Base-by-base conservation (phyloP, 2,329 filamentous ascomycete genomes). In the Raffaelea ambrosiae region DNA sequence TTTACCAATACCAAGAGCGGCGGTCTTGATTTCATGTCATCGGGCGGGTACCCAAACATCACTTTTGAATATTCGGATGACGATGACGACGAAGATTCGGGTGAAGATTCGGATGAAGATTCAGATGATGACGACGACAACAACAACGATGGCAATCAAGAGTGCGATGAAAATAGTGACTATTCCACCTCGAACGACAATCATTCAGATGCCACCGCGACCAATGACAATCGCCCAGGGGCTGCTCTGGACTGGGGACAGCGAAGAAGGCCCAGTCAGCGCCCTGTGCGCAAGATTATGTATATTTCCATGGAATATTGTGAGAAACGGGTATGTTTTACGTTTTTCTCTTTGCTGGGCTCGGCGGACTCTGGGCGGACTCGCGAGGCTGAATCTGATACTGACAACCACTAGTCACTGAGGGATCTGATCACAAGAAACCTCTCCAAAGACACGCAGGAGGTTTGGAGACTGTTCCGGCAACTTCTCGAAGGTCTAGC, bases 271-370 rank as follows among this genome's bases (percentile, higher is more conserved):
- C 60, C 58, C 40, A 66, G 66, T 39, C 71, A 76, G 48, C 71
- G 76, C 40, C 67, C 78, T 4, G 76, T 78, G 51, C 79, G 78
- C 46, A 90, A 85, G 0, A 83, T 90, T 7, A 74, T 98, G 39
- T 98, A 96, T 62, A 97, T 98, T 48, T 93, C 95, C 51, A 98
- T 98, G 93, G 93, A 98, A 62, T 95, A 96, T 56, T 98, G 93
- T 60, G 91, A 97, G 62, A 93, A 91, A 61, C 80, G 86, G 55
- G 81, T 84, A 68, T 63, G 76, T 66, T 2, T 36, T 23, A 13
- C n/a, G n/a, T 2, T 38, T 9, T 20, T 47, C 3, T n/a, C 14
- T 3, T 36, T 14, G 11, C 8, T 45, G 49, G n/a, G n/a, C n/a
- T n/a, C n/a, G n/a, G n/a, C n/a, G n/a, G n/a, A n/a, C n/a, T 16